Evolutionary conservation across 2,329 filamentous ascomycete genomes (phyloP).

Genomic region (Trichoderma cornu-damae): DNA sequence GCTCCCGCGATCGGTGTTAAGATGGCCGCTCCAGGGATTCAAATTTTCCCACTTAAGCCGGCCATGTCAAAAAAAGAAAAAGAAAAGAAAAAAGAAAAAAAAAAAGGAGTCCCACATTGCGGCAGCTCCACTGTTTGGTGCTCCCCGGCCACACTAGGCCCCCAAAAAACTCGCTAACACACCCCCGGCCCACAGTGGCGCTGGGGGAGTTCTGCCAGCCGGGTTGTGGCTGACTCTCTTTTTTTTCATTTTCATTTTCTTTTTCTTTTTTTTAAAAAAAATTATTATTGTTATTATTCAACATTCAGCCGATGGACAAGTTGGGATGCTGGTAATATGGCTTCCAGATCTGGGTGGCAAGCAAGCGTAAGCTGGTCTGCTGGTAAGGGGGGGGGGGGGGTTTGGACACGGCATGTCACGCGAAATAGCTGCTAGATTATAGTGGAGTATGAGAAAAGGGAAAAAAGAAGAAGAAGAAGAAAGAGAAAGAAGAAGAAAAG

Average conservation of each 20-base stretch:
- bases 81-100: neutral
- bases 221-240: slow-evolving; percentile 9
- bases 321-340: too few relatives aligned
- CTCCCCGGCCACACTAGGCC: slow-evolving; percentile 12
- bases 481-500: too few relatives aligned
- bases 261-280: too few relatives aligned
- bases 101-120: neutral
- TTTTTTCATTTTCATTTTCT: neutral
- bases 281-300: too few relatives aligned
- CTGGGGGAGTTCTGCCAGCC: slow-evolving; percentile 1
- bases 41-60: neutral
- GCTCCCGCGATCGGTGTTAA: slow-evolving; percentile 16
- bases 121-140: slow-evolving; percentile 7
- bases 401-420: too few relatives aligned
- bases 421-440: too few relatives aligned
- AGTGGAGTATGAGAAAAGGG: too few relatives aligned
- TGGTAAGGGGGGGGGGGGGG: too few relatives aligned
- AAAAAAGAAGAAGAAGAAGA: too few relatives aligned
- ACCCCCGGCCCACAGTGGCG: neutral
- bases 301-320: too few relatives aligned
- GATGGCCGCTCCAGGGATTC: slow-evolving; percentile 13
- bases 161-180: neutral
- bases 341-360: too few relatives aligned
- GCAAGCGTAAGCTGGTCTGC: too few relatives aligned
- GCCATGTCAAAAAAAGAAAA: slow-evolving; percentile 1